Percentiles rank a stretch among this genome's conserved stretches.
phyloP scores from a whole-genome alignment of 2,329 filamentous ascomycete genomes.

The Aspergillus terreus region DNA sequence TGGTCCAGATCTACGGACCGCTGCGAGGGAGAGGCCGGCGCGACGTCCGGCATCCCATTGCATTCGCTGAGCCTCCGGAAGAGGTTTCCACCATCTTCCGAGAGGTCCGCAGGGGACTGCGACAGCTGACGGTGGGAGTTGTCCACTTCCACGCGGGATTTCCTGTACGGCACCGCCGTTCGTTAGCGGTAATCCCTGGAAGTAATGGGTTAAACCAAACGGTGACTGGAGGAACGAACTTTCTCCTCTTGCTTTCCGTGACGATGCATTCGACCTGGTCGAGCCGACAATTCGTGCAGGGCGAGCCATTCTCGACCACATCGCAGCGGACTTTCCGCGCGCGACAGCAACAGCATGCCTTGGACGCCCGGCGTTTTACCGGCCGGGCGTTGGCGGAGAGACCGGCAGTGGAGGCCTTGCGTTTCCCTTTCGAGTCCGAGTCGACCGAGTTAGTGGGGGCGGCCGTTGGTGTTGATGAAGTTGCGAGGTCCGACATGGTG shows the following conservation, averaged over 20 bases:
- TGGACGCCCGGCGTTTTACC: slow-evolving; percentile 81
- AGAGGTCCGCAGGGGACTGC: slow-evolving; percentile 32
- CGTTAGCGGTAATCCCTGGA: slow-evolving; percentile 10
- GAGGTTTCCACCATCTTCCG: slow-evolving; percentile 30
- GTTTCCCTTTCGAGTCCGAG: slow-evolving; percentile 45
- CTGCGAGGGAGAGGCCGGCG: slow-evolving; percentile 42
- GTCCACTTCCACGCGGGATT: slow-evolving; percentile 39
- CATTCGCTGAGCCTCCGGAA: slow-evolving; percentile 27
- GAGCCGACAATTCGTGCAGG: slow-evolving; percentile 77
- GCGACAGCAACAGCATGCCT: slow-evolving; percentile 84
- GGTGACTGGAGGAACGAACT: slow-evolving; percentile 30
- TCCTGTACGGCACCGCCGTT: slow-evolving; percentile 25
- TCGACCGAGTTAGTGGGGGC: slow-evolving; percentile 18
- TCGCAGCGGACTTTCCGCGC: slow-evolving; percentile 90
- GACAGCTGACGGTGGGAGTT: slow-evolving; percentile 26
- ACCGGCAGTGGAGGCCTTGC: slow-evolving; percentile 56
- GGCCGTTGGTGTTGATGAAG: slow-evolving; percentile 15
- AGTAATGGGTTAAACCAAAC: slow-evolving; percentile 2
- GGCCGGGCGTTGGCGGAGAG: slow-evolving; percentile 52
- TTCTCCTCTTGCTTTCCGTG: slow-evolving; percentile 76
- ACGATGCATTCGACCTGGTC: slow-evolving; percentile 55
- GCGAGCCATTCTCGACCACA: slow-evolving; percentile 79
- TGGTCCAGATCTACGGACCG: slow-evolving; percentile 46
- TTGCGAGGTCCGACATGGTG: slow-evolving; percentile 23
- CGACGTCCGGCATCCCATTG: slow-evolving; percentile 28